phyloP scores from a whole-genome alignment of 768 basidiomycete species.

The Pleurotus salmoneostramineus region DNA sequence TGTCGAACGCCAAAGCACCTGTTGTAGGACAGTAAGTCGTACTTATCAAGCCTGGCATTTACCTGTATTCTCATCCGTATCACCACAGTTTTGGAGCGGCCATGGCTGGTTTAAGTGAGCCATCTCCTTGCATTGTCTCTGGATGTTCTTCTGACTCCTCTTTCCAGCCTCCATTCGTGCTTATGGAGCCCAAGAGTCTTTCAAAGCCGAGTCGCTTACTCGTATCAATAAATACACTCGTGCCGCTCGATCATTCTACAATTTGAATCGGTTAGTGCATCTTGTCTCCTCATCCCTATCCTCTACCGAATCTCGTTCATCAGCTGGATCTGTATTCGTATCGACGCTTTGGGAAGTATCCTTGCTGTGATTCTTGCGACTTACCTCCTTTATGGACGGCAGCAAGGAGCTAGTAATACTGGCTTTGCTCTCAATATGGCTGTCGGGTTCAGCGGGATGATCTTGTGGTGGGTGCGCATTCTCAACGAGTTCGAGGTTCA shows the following conservation, averaged over 20 bases:
- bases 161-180: slow-evolving; percentile 37
- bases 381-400: slow-evolving; percentile 33
- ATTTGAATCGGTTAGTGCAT: slow-evolving; percentile 32
- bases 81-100: slow-evolving; percentile 35
- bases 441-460: slow-evolving; percentile 42
- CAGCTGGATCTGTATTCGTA: slow-evolving; percentile 27
- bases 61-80: slow-evolving; percentile 12
- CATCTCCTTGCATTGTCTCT: not conserved
- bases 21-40: slow-evolving; percentile 30
- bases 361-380: slow-evolving; percentile 41
- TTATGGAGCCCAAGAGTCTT: slow-evolving; percentile 40
- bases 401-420: slow-evolving; percentile 25
- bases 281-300: slow-evolving; percentile 20
- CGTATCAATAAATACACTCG: slow-evolving; percentile 39
- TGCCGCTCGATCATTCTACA: slow-evolving; percentile 31
- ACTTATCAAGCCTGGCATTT: slow-evolving; percentile 23
- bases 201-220: slow-evolving; percentile 26
- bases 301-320: not conserved
- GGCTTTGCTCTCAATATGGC: slow-evolving; percentile 42
- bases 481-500: slow-evolving; percentile 27
- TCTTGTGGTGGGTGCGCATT: slow-evolving; percentile 31
- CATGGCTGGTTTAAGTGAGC: slow-evolving; percentile 35
- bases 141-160: not conserved
- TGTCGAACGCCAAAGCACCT: slow-evolving; percentile 21
- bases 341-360: slow-evolving; percentile 41